Percentiles rank a stretch among this genome's conserved stretches.
Evolutionary conservation across 352 stramenopile species (phyloP).

Genomic region (Aphanomyces euteiches): DNA sequence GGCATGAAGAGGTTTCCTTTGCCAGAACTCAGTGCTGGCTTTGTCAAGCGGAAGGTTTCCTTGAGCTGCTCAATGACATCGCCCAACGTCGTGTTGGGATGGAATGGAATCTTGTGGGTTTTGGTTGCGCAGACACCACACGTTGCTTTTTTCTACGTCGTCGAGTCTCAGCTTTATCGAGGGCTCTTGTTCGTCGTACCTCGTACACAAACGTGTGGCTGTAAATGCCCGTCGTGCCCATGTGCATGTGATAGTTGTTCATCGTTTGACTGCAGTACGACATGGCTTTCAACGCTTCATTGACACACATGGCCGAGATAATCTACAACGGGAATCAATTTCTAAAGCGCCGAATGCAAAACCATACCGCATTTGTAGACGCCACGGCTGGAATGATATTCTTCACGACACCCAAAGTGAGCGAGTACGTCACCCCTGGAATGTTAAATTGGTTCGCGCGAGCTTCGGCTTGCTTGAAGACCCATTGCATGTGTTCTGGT

Average conservation of each 20-base stretch:
- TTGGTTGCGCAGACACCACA: slow-evolving; percentile 85
- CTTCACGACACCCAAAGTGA: slow-evolving; percentile 97
- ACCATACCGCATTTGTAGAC: slow-evolving; percentile 90
- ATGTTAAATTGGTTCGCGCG: slow-evolving; percentile 94
- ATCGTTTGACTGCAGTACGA: slow-evolving; percentile 94
- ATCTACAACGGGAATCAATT: slow-evolving; percentile 38
- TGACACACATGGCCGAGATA: slow-evolving; percentile 94
- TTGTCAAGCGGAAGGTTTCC: slow-evolving; percentile 50
- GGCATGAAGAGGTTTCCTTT: slow-evolving; percentile 77
- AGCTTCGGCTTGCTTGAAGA: slow-evolving; percentile 89
- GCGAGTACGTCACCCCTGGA: slow-evolving; percentile 92
- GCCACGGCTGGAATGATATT: slow-evolving; percentile 98
- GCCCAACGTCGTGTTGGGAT: slow-evolving; percentile 55
- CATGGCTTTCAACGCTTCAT: slow-evolving; percentile 95
- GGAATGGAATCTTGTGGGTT: slow-evolving; percentile 52
- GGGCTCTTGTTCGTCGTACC: neutral
- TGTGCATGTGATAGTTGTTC: slow-evolving; percentile 99
- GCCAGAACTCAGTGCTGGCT: slow-evolving; percentile 66
- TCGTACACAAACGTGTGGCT: slow-evolving; percentile 97
- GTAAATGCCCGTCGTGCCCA: slow-evolving; percentile 93
- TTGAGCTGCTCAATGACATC: slow-evolving; percentile 47
- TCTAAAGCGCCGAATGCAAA: no score
- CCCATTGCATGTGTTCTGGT: slow-evolving; percentile 96
- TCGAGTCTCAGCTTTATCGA: neutral
- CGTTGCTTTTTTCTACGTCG: slow-evolving; percentile 60